These are phyloP conservation scores for Haplosporangium sp. DNA, from an alignment of 371 early-diverging fungal species.

Conservation along the genomic window DNA sequence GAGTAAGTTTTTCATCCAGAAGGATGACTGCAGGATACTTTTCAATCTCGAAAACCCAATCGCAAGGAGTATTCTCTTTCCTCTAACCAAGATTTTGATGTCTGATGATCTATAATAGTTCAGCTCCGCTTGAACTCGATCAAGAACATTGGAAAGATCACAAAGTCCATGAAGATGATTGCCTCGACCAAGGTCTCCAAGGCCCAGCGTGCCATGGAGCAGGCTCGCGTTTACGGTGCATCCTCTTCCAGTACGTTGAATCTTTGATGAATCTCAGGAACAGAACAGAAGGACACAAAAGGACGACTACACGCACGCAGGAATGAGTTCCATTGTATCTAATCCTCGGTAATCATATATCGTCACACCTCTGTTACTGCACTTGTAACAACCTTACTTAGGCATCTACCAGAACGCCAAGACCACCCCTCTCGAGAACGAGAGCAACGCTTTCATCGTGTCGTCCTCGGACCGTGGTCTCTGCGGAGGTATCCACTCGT, in stretches of 20 bases:
- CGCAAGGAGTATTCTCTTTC: background rate
- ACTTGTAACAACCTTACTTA: conserved; percentile 37
- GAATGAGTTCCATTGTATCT: background rate
- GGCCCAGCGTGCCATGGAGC: conserved; percentile 95
- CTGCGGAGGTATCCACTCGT: conserved; percentile 98
- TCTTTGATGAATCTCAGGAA: too few species aligned
- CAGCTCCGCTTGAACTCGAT: conserved; percentile 96
- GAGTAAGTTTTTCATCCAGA: conserved; percentile 65
- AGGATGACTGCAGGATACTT: background rate
- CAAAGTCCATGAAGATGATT: conserved; percentile 99
- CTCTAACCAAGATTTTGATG: conserved; percentile 10
- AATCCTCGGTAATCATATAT: background rate
- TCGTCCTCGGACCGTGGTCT: conserved; percentile 98
- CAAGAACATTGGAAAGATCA: conserved; percentile 98
- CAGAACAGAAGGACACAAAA: too few species aligned
- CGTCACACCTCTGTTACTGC: background rate
- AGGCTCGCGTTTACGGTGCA: conserved; percentile 88
- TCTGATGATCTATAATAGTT: conserved; percentile 64
- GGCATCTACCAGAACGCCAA: conserved; percentile 87
- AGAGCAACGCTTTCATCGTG: conserved; percentile 78
- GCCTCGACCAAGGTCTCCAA: conserved; percentile 97
- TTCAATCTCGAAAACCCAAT: background rate
- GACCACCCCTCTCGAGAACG: conserved; percentile 68
- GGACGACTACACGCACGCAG: background rate
- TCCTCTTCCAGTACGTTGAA: conserved; percentile 72